Evolutionary conservation across 2,329 filamentous ascomycete species (phyloP).

Genomic region (Colletotrichum navitas): DNA sequence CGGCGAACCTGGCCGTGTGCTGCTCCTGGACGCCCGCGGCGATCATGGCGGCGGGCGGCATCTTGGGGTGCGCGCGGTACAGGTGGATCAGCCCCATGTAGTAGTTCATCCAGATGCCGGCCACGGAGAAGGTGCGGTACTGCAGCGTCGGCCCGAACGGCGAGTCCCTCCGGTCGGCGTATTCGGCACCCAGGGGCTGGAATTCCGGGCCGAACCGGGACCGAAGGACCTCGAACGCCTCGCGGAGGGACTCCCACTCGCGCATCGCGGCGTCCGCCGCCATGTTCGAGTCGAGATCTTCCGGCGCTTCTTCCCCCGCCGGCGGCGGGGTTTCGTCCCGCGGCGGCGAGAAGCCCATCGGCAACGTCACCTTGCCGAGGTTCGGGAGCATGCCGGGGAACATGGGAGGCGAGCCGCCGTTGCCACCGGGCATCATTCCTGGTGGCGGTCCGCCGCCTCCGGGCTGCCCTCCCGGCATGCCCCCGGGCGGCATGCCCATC

Average conservation of each 20-base stretch:
- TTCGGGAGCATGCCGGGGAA: slow-evolving; percentile 70
- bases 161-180: slow-evolving; percentile 69
- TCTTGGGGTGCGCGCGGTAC: slow-evolving; percentile 85
- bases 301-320: slow-evolving; percentile 55
- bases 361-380: slow-evolving; percentile 62
- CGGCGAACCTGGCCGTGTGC: slow-evolving; percentile 78
- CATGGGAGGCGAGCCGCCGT: slow-evolving; percentile 56
- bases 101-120: slow-evolving; percentile 88
- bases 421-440: slow-evolving; percentile 41
- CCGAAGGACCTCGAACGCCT: slow-evolving; percentile 77
- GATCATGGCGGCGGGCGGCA: slow-evolving; percentile 92
- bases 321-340: slow-evolving; percentile 56
- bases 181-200: slow-evolving; percentile 78
- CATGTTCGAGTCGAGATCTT: slow-evolving; percentile 71
- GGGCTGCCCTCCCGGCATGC: slow-evolving; percentile 13
- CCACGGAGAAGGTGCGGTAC: slow-evolving; percentile 89
- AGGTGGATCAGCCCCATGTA: slow-evolving; percentile 87
- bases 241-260: slow-evolving; percentile 83
- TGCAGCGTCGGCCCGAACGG: slow-evolving; percentile 87
- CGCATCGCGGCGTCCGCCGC: slow-evolving; percentile 76
- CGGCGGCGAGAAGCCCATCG: slow-evolving; percentile 68
- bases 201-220: slow-evolving; percentile 80
- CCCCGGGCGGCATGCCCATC: slow-evolving; percentile 22
- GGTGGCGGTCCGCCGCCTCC: slow-evolving; percentile 40
- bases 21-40: slow-evolving; percentile 83